Base-by-base conservation (phyloP, 352 stramenopile genomes). In the Globisporangium acanthophoron region DNA sequence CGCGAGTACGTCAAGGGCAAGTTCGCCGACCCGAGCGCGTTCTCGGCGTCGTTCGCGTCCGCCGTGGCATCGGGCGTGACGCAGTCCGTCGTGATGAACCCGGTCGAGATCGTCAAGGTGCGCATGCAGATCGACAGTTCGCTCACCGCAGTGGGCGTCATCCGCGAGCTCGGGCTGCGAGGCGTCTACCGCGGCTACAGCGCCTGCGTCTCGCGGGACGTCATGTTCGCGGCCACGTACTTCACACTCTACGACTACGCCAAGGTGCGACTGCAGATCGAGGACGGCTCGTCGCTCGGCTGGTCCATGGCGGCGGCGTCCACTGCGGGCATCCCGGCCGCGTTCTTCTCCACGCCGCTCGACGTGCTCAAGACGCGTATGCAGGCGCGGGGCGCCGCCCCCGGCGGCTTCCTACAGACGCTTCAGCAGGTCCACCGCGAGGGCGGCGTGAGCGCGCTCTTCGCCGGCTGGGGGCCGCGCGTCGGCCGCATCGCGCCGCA, bases 51-150 rank as follows among this genome's bases (percentile, higher is more conserved):
- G 45, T 58, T 92, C 33, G 72, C 69, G 31, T 90, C 82, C n/a
- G 82, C 82, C 39, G 78, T 80, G 4, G 67, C 70, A 15, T 88
- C 82, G 31, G 82, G 82, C 24, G 61, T 90, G 51, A 80, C 73
- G 62, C 82, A 92, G 65, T 90, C 79, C 8, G 59, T 92, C 43
- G 82, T 92, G 6, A 92, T 92, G 82, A 92, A 92, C 59, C 82
- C 82, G 0, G 82, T 92, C 15, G 82, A 92, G 67, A 83, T 92
- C 43, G 78, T 92, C 53, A 92, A 92, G 57, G 82, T 92, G 31
- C 82, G 82, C 53, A 88, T 92, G 79, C 82, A 92, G 61, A 72
- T 92, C 61, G 82, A 92, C 67, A 89, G 78, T 50, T 80, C 74
- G 45, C 69, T 90, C 35, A 83, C 71, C 40, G 69, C 70, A 0